Base-by-base conservation (phyloP, 345 rosid species). In the Camelina neglecta region DNA sequence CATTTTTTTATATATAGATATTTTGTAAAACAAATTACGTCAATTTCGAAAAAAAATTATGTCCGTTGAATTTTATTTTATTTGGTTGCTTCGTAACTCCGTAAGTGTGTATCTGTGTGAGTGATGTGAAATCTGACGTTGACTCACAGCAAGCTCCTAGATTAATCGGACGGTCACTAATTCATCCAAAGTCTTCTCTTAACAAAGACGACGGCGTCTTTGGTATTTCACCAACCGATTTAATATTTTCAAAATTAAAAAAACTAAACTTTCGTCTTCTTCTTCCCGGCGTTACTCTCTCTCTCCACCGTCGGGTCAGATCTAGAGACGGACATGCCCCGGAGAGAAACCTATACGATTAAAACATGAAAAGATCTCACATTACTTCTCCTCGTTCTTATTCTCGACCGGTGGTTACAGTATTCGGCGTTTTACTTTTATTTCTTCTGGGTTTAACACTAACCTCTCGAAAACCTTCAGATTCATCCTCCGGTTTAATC, bases 291-390 rank as follows among this genome's bases (percentile, higher is more conserved):
- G 67, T 20, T 1, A 15, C 31, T 54, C 18, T 48, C 63, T 72
- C 68, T 66, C 70, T 53, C 65, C 79, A 73, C 74, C 79, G 79
- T 48, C 75, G 62, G 21, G n/a, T 67, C 68, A 74, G 82, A 79
- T 74, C 82, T 74, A 26, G 29, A 11, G 54, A 26, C 55, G 55
- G 39, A 45, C 36, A 65, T 65, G 47, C 10, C 2, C 71, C 74
- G 74, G 57, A 2, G 71, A 54, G 38, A 59, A 26, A 21, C 58
- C 66, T 16, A 0, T 3, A 8, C 60, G 24, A 65, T 11, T 58
- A 7, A 23, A 67, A 20, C 67, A 93, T 89, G 97, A 91, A 89
- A 81, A 75, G 84, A 67, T 21, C 83, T 60, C 92, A 88, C 75
- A 55, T 72, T 62, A 72, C 90, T 33, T 76, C 82, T 5, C 20